phyloP scores from a whole-genome alignment of 805 yeast genomes.

The Kodamaea jinghongensis region DNA sequence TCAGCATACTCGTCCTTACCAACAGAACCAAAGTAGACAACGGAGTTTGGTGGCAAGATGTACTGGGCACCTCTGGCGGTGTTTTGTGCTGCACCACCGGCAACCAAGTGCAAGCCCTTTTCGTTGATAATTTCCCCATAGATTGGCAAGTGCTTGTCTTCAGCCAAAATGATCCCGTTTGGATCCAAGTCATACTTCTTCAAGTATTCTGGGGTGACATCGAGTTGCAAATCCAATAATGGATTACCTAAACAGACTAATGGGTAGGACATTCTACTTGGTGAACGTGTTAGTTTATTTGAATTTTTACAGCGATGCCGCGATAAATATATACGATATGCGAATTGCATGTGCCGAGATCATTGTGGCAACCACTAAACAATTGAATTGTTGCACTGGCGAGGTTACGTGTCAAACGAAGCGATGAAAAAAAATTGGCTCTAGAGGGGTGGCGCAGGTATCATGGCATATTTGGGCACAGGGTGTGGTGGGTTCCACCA shows the following conservation, averaged over 20 bases:
- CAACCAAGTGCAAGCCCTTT: conserved; percentile 66
- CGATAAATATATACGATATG: no score
- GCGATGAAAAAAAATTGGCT: no score
- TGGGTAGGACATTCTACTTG: conserved; percentile 52
- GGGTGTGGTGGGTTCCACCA: no score
- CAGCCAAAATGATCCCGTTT: conserved; percentile 89
- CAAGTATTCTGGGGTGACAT: conserved; percentile 64
- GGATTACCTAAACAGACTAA: conserved; percentile 92
- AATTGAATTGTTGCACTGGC: no score
- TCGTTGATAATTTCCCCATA: conserved; percentile 70
- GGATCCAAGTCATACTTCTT: conserved; percentile 81
- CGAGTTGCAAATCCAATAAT: conserved; percentile 80
- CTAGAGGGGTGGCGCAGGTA: no score
- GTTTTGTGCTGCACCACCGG: conserved; percentile 99
- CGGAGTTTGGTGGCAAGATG: conserved; percentile 74
- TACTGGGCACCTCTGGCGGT: conserved; percentile 98
- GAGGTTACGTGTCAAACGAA: no score
- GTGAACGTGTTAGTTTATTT: neutral
- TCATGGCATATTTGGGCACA: no score
- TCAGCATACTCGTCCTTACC: conserved; percentile 90
- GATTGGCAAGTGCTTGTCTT: conserved; percentile 81
- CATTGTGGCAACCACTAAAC: no score
- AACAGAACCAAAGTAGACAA: conserved; percentile 93
- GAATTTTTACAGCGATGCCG: neutral
- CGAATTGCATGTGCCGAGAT: no score